Evolutionary conservation across 1,139 yeast species (phyloP).

Genomic region (Torulaspora pretoriensis): DNA sequence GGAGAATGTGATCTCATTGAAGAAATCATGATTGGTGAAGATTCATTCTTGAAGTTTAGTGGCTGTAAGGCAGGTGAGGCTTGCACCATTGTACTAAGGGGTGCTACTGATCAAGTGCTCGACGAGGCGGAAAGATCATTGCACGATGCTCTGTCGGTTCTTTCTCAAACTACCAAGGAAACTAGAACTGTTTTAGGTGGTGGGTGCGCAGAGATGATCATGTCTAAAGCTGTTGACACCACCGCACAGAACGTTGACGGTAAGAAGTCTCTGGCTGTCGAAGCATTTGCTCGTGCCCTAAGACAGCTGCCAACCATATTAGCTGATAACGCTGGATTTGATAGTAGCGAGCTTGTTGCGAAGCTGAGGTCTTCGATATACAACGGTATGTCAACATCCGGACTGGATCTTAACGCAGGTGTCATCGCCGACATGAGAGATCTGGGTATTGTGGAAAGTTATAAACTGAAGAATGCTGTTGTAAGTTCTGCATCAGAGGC

Average conservation of each 20-base stretch:
- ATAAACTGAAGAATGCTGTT: conserved; percentile 86
- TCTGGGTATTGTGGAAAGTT: conserved; percentile 86
- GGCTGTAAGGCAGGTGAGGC: conserved; percentile 97
- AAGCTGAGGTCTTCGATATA: conserved; percentile 89
- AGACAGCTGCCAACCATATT: conserved; percentile 93
- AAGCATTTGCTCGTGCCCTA: conserved; percentile 88
- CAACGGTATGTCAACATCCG: conserved; percentile 87
- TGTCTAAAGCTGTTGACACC: conserved; percentile 96
- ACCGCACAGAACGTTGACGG: conserved; percentile 93
- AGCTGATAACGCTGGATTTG: conserved; percentile 97
- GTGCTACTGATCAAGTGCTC: conserved; percentile 92
- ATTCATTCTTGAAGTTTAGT: conserved; percentile 75
- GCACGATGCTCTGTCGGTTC: conserved; percentile 93
- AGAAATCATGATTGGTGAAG: conserved; percentile 89
- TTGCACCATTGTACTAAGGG: conserved; percentile 91
- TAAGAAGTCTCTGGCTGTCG: conserved; percentile 90
- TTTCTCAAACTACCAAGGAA: conserved; percentile 91
- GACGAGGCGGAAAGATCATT: conserved; percentile 97
- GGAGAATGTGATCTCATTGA: conserved; percentile 90
- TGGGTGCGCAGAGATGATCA: conserved; percentile 96
- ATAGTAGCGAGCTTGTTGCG: conserved; percentile 87
- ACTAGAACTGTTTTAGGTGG: conserved; percentile 97
- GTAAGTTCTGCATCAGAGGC: conserved; percentile 98
- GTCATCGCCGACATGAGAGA: conserved; percentile 90
- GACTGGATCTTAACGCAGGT: conserved; percentile 82